Conservation (phyloP, 1,284 basidiomycete species). For the Porodaedalea pini region DNA sequence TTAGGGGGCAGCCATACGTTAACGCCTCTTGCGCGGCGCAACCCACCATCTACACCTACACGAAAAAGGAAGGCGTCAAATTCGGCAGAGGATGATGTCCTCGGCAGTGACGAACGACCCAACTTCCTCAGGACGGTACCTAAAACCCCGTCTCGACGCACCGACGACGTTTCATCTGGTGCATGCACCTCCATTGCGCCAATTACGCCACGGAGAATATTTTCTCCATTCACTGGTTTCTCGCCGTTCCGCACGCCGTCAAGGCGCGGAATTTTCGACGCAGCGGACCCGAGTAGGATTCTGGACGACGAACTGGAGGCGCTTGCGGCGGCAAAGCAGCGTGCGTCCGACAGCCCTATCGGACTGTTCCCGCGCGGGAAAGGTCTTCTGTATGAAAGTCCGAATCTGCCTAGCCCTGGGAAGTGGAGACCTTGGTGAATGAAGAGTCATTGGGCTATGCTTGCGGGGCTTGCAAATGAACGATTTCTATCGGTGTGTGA, state of each 20-base stretch:
- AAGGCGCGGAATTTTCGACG: slow-evolving; percentile 15
- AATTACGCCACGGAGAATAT: slow-evolving; percentile 10
- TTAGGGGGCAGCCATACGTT: slow-evolving; percentile 1
- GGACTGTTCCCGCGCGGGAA: slow-evolving; percentile 17
- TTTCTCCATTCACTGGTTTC: slow-evolving; percentile 14
- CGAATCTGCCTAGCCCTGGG: slow-evolving; percentile 18
- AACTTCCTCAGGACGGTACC: slow-evolving; percentile 3
- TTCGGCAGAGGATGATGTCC: not conserved
- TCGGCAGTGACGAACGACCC: slow-evolving; percentile 4
- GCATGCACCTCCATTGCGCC: slow-evolving; percentile 2
- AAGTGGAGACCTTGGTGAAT: slow-evolving; percentile 18
- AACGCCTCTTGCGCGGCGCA: slow-evolving; percentile 5
- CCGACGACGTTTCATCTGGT: not conserved
- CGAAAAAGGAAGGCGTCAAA: slow-evolving; percentile 5
- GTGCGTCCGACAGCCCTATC: slow-evolving; percentile 14
- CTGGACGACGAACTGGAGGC: slow-evolving; percentile 19
- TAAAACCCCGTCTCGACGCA: slow-evolving; percentile 1
- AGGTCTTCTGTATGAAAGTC: slow-evolving; percentile 20
- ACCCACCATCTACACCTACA: slow-evolving; percentile 14
- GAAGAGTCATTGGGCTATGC: not conserved
- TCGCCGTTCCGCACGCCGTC: slow-evolving; percentile 21
- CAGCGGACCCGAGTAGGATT: slow-evolving; percentile 14
- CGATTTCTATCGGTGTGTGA: not conserved
- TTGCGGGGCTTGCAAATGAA: not conserved
- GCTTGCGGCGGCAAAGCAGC: slow-evolving; percentile 11